Conservation (phyloP, 2,329 filamentous ascomycete species). For the Dothiorella sarmentorum region DNA sequence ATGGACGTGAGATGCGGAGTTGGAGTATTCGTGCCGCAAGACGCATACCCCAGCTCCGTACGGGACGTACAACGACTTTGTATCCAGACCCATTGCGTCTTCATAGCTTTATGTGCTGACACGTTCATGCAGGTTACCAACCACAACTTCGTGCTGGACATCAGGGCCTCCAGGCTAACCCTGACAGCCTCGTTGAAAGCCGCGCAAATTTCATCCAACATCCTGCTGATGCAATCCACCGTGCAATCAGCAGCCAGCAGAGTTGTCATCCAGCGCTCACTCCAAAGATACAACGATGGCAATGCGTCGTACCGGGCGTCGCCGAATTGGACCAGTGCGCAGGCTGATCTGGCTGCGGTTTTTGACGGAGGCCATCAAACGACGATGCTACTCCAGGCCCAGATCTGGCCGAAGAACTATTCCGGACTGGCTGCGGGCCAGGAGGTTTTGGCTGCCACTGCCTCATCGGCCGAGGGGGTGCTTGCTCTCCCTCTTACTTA, state of each 20-base stretch:
- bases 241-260: slow-evolving; percentile 68
- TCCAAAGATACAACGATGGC: slow-evolving; percentile 52
- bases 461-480: slow-evolving; percentile 41
- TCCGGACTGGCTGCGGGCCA: slow-evolving; percentile 47
- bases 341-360: slow-evolving; percentile 66
- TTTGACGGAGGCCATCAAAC: slow-evolving; percentile 55
- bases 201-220: slow-evolving; percentile 72
- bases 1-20: background rate
- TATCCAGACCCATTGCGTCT: background rate
- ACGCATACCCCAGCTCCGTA: background rate
- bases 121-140: slow-evolving; percentile 50
- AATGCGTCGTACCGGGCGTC: slow-evolving; percentile 41
- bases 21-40: background rate
- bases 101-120: slow-evolving; percentile 15
- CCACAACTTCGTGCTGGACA: slow-evolving; percentile 57
- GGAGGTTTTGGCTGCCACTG: slow-evolving; percentile 64
- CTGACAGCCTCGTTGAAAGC: slow-evolving; percentile 85
- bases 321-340: slow-evolving; percentile 61
- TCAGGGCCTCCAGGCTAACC: slow-evolving; percentile 61
- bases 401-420: slow-evolving; percentile 67
- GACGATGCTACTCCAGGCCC: slow-evolving; percentile 62
- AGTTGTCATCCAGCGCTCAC: slow-evolving; percentile 51
- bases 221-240: slow-evolving; percentile 74
- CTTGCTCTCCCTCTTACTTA: slow-evolving; percentile 56
- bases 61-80: background rate